Conservation (phyloP, 257 asterid species). For the Datura wrightii region DNA sequence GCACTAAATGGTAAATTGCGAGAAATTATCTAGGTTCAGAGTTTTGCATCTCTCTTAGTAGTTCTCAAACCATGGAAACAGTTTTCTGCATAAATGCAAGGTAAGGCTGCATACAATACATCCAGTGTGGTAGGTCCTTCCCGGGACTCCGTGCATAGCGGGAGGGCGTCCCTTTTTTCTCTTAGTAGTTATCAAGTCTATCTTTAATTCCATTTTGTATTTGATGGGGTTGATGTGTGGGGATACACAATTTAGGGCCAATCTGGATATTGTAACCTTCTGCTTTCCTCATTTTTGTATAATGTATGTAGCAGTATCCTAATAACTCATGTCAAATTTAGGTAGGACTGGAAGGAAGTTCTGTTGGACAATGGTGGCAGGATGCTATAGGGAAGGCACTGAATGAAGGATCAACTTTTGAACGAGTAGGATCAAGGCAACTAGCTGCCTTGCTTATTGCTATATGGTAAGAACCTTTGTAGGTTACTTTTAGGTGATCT, state of each 20-base stretch:
- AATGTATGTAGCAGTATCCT: conserved; percentile 23
- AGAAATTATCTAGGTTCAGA: not conserved
- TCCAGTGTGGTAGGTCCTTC: not conserved
- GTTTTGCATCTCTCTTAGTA: not conserved
- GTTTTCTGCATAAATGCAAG: not conserved
- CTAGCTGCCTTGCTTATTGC: conserved; percentile 92
- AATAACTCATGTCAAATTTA: conserved; percentile 48
- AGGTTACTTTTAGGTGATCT: conserved; percentile 12
- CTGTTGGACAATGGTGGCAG: conserved; percentile 98
- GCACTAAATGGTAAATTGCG: not conserved
- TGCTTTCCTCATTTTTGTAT: not conserved
- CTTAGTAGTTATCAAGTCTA: not conserved
- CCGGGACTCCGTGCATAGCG: not conserved
- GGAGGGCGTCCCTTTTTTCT: not conserved
- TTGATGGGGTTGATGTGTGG: not conserved
- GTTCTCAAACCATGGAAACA: not conserved
- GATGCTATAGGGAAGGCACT: conserved; percentile 87
- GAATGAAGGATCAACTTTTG: conserved; percentile 80
- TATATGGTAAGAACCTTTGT: conserved; percentile 61
- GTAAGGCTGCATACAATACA: not conserved
- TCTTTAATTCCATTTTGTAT: not conserved
- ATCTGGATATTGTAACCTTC: not conserved
- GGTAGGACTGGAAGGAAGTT: conserved; percentile 99
- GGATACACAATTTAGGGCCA: not conserved
- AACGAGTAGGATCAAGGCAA: conserved; percentile 93